Evolutionary conservation across 108 stramenopile genomes (phyloP).

Genomic region (Cyclostephanos tholiformis): DNA sequence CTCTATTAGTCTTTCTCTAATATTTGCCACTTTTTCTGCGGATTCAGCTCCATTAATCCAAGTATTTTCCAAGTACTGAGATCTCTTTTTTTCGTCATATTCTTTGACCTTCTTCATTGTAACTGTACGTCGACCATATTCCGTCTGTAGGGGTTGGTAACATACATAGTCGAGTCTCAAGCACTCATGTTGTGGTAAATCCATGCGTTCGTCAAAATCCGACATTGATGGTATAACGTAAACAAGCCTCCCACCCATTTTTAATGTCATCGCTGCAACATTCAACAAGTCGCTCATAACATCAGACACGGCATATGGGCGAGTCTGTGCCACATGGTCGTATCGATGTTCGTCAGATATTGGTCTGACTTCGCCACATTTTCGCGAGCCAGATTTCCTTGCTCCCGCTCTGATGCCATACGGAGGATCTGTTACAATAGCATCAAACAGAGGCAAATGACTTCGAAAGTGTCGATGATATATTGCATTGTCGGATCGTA

Average conservation of each 20-base stretch:
- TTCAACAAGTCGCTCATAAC: slow-evolving; percentile 92
- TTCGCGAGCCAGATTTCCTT: slow-evolving; percentile 69
- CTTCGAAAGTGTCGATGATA: slow-evolving; percentile 81
- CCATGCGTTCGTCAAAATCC: slow-evolving; percentile 72
- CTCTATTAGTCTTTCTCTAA: slow-evolving; percentile 78
- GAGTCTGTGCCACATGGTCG: slow-evolving; percentile 93
- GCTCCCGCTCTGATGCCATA: slow-evolving; percentile 96
- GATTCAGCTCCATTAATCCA: slow-evolving; percentile 79
- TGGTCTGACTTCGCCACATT: slow-evolving; percentile 49
- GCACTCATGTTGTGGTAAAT: slow-evolving; percentile 85
- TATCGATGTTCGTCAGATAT: slow-evolving; percentile 82
- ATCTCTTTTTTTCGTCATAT: slow-evolving; percentile 59
- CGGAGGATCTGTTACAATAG: slow-evolving; percentile 83
- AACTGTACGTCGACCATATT: slow-evolving; percentile 82
- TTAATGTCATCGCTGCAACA: slow-evolving; percentile 79
- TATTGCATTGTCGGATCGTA: slow-evolving; percentile 90
- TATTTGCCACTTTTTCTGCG: slow-evolving; percentile 85
- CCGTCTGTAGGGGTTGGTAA: slow-evolving; percentile 79
- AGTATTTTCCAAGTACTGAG: slow-evolving; percentile 52
- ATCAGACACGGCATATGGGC: slow-evolving; percentile 84
- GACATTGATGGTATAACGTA: slow-evolving; percentile 87
- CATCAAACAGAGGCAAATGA: slow-evolving; percentile 76
- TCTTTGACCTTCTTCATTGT: slow-evolving; percentile 78
- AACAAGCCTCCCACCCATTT: slow-evolving; percentile 77
- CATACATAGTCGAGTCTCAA: slow-evolving; percentile 76